Evolutionary conservation across 495 filamentous ascomycete species (phyloP).

Genomic region (Aspergillus conjunctus): DNA sequence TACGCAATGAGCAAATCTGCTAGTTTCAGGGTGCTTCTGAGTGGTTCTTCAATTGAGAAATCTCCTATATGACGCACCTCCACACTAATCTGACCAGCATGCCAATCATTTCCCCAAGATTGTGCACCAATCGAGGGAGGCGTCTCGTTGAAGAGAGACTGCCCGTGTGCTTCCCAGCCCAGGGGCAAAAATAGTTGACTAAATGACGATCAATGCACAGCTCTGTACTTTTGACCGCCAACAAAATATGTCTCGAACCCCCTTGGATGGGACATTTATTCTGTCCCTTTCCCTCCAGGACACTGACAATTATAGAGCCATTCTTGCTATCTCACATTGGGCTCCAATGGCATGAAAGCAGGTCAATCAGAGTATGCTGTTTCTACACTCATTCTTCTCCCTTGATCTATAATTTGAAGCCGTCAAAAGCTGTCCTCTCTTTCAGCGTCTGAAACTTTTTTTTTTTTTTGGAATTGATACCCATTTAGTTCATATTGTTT

Average conservation of each 20-base stretch:
- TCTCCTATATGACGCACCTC: constrained; percentile 16
- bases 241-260: not conserved
- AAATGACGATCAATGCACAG: constrained; percentile 10
- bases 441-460: constrained; percentile 16
- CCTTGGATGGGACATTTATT: constrained; percentile 5
- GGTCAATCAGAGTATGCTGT: constrained; percentile 11
- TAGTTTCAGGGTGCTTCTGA: constrained; percentile 9
- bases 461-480: constrained; percentile 1
- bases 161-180: constrained; percentile 3
- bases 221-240: not conserved
- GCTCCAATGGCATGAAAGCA: not conserved
- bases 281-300: not conserved
- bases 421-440: constrained; percentile 24
- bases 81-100: constrained; percentile 9
- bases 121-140: not conserved
- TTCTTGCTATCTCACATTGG: too few species aligned
- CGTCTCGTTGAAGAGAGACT: not conserved
- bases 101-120: not conserved
- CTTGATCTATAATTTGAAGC: constrained; percentile 17
- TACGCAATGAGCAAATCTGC: constrained; percentile 28
- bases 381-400: constrained; percentile 19
- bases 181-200: constrained; percentile 3
- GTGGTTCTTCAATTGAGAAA: constrained; percentile 2
- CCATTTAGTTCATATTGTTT: constrained; percentile 3
- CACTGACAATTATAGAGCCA: not conserved